Evolutionary conservation across 2,329 filamentous ascomycete genomes (phyloP).

Genomic region (Epichloe gansuensis): DNA sequence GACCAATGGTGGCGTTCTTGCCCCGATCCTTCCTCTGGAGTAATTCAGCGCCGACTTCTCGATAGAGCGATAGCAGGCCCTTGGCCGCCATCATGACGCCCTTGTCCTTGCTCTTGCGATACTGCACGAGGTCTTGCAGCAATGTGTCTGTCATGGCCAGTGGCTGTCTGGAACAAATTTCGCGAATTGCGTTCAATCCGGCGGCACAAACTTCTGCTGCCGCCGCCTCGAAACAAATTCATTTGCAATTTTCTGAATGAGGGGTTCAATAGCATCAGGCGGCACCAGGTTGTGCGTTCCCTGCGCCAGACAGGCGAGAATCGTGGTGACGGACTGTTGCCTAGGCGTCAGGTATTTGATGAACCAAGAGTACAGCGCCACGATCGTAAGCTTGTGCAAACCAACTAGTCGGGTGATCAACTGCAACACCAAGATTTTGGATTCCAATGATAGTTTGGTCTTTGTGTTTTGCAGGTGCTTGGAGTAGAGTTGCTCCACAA

Average conservation of each 20-base stretch:
- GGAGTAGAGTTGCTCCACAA: slow-evolving; percentile 78
- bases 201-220: slow-evolving; percentile 85
- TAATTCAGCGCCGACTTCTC: slow-evolving; percentile 82
- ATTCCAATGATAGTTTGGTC: slow-evolving; percentile 74
- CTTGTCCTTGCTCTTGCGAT: slow-evolving; percentile 96
- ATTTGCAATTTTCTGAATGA: slow-evolving; percentile 92
- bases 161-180: slow-evolving; percentile 85
- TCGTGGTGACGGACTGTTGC: slow-evolving; percentile 83
- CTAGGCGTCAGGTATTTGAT: slow-evolving; percentile 81
- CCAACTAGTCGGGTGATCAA: slow-evolving; percentile 85
- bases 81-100: slow-evolving; percentile 98
- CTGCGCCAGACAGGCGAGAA: slow-evolving; percentile 85
- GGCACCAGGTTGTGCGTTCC: slow-evolving; percentile 84
- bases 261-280: slow-evolving; percentile 79
- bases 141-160: slow-evolving; percentile 93
- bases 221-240: slow-evolving; percentile 92
- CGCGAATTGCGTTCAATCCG: slow-evolving; percentile 86
- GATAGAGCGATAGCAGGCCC: slow-evolving; percentile 78
- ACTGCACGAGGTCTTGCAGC: slow-evolving; percentile 91
- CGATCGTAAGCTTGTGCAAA: slow-evolving; percentile 80
- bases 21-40: slow-evolving; percentile 83
- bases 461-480: slow-evolving; percentile 86
- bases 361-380: slow-evolving; percentile 92
- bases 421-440: slow-evolving; percentile 81
- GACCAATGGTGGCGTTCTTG: slow-evolving; percentile 75